These are phyloP conservation scores for Piper longum DNA, from an alignment of 164 flowering plant species.

Conservation along the genomic window DNA sequence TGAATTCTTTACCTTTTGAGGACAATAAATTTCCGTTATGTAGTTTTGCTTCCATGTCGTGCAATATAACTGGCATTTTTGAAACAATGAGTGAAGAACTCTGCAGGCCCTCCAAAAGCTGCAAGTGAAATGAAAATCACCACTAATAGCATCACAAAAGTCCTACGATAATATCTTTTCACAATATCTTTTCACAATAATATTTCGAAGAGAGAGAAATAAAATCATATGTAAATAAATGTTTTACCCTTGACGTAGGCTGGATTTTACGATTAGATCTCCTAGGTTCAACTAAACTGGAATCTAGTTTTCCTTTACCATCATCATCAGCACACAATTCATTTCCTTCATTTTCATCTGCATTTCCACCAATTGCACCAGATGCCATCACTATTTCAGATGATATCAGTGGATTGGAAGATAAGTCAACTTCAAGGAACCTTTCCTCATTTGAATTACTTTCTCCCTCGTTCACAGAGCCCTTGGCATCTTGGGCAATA, in stretches of 20 bases:
- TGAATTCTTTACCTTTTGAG: constrained; percentile 10
- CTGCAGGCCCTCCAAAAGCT: constrained; percentile 29
- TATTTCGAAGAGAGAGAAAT: not conserved
- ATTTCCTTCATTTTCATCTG: constrained; percentile 32
- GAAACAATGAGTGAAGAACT: constrained; percentile 20
- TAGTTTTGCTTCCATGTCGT: constrained; percentile 17
- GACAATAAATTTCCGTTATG: constrained; percentile 9
- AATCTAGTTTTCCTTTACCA: constrained; percentile 16
- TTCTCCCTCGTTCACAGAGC: constrained; percentile 22
- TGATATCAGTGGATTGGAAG: not conserved
- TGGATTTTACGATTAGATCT: constrained; percentile 91
- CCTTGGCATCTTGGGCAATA: constrained; percentile 16
- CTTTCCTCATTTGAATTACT: constrained; percentile 19
- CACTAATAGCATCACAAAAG: not conserved
- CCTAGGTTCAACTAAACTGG: constrained; percentile 56
- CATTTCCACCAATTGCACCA: constrained; percentile 16
- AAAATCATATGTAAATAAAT: not conserved
- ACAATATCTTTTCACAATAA: no score
- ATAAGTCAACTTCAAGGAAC: constrained; percentile 16
- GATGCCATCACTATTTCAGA: constrained; percentile 8
- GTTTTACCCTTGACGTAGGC: constrained; percentile 85
- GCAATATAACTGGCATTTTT: constrained; percentile 18
- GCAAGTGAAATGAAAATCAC: constrained; percentile 3
- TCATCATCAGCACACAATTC: constrained; percentile 16
- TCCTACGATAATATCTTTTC: not conserved